Evolutionary conservation across 2,329 filamentous ascomycete genomes (phyloP).

Genomic region (Zasmidium citrigriseum): DNA sequence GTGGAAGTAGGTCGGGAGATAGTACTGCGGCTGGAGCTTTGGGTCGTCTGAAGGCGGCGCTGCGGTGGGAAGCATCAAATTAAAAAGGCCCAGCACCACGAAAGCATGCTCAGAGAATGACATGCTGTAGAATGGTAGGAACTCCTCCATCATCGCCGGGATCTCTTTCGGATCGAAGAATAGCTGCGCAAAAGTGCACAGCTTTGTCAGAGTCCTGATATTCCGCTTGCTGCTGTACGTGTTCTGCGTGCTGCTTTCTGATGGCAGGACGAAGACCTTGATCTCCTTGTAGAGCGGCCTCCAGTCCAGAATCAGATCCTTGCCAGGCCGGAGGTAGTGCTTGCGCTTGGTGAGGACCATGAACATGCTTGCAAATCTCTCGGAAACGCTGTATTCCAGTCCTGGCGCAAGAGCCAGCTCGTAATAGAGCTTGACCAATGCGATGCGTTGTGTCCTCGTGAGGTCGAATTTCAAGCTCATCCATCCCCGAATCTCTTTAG

Average conservation of each 20-base stretch:
- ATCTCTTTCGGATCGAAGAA: conserved; percentile 92
- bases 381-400: conserved; percentile 75
- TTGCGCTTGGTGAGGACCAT: conserved; percentile 96
- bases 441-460: conserved; percentile 77
- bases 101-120: conserved; percentile 91
- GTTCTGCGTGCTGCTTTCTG: conserved; percentile 71
- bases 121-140: conserved; percentile 73
- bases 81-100: conserved; percentile 85
- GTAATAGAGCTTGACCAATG: conserved; percentile 88
- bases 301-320: conserved; percentile 93
- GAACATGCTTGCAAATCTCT: conserved; percentile 96
- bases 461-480: conserved; percentile 97
- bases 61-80: conserved; percentile 82
- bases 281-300: conserved; percentile 88
- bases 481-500: conserved; percentile 92
- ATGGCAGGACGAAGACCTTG: conserved; percentile 84
- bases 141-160: conserved; percentile 63
- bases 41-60: conserved; percentile 70
- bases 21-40: conserved; percentile 82
- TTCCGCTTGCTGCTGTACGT: conserved; percentile 59
- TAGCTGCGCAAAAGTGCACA: conserved; percentile 84
- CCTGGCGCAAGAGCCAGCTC: conserved; percentile 89
- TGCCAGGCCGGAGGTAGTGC: conserved; percentile 87
- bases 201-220: conserved; percentile 75
- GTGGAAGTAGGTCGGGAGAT: conserved; percentile 93